phyloP scores from a whole-genome alignment of 768 basidiomycete genomes.

The Suillus spraguei region DNA sequence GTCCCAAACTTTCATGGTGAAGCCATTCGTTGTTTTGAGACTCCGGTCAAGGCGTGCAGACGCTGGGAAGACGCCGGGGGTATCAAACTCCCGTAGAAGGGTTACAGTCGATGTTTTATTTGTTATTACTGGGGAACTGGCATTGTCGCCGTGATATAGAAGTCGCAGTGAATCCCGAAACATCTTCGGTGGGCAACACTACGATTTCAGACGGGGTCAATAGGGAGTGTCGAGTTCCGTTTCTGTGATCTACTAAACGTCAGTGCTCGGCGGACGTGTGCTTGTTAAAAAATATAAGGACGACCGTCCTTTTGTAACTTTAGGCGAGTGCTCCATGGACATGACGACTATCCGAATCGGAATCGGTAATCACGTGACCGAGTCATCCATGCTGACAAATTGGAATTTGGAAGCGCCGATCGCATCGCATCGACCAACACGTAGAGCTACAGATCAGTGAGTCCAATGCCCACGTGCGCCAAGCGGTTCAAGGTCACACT shows the following conservation, averaged over 20 bases:
- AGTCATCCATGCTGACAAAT: neutral
- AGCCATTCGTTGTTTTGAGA: conserved; percentile 57
- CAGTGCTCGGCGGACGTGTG: neutral
- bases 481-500: neutral
- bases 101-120: conserved; percentile 7
- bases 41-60: conserved; percentile 73
- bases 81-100: conserved; percentile 57
- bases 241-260: neutral
- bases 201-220: neutral
- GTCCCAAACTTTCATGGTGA: conserved; percentile 66
- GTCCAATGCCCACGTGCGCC: neutral
- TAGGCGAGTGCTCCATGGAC: neutral
- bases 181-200: conserved; percentile 20
- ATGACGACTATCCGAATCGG: conserved; percentile 7
- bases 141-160: conserved; percentile 17
- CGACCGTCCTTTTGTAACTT: neutral
- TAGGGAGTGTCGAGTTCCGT: neutral
- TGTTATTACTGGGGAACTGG: conserved; percentile 23
- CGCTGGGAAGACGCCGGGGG: conserved; percentile 69
- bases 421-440: neutral
- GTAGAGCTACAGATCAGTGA: neutral
- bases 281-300: neutral
- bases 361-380: conserved; percentile 4
- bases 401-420: neutral
- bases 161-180: conserved; percentile 26